phyloP scores from a whole-genome alignment of 306 rosid genomes.

The Fagus sylvatica region DNA sequence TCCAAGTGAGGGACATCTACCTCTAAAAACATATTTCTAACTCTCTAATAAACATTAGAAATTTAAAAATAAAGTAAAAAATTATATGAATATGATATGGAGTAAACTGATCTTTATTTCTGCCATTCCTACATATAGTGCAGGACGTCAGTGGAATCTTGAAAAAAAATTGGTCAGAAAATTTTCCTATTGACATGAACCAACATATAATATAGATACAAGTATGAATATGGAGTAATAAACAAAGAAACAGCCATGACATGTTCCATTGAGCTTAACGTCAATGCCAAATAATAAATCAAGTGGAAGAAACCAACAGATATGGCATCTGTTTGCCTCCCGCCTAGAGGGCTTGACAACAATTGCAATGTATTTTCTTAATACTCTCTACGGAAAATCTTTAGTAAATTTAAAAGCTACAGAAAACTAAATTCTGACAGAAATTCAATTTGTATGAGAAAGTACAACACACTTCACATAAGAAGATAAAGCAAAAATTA shows the following conservation, averaged over 20 bases:
- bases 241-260: background rate
- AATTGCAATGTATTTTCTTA: background rate
- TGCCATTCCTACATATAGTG: too few relatives aligned
- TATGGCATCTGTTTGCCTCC: too few relatives aligned
- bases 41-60: too few relatives aligned
- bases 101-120: too few relatives aligned
- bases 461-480: background rate
- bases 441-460: background rate
- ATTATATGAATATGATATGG: too few relatives aligned
- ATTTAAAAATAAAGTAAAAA: too few relatives aligned
- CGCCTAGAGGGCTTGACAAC: background rate
- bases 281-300: background rate
- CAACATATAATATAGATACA: background rate
- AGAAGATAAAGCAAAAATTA: slow-evolving; percentile 10
- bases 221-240: background rate
- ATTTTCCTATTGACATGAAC: too few relatives aligned
- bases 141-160: too few relatives aligned
- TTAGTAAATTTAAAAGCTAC: background rate
- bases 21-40: too few relatives aligned
- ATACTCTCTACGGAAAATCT: background rate
- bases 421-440: background rate
- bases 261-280: background rate
- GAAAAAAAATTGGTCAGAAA: too few relatives aligned
- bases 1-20: too few relatives aligned
- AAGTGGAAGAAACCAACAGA: background rate